Conservation (phyloP, 495 filamentous ascomycete genomes). For the Aspergillus asperescens region DNA sequence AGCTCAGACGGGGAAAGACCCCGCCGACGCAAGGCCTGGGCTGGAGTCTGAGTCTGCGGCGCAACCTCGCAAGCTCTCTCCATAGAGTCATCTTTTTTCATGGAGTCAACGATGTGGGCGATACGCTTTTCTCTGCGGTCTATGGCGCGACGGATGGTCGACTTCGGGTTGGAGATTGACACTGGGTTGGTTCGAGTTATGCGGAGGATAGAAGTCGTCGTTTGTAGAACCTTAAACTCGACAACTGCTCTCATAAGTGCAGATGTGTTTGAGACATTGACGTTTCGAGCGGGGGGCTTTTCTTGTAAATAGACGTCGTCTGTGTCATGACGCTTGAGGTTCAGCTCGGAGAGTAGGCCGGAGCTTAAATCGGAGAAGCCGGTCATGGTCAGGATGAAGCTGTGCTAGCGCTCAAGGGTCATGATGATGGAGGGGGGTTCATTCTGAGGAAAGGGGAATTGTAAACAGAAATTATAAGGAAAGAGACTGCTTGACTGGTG, state of each 20-base stretch:
- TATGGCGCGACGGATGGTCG: conserved; percentile 9
- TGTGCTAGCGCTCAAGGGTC: too few relatives aligned
- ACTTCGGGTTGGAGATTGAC: neutral
- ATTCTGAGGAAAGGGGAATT: neutral
- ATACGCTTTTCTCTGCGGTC: conserved; percentile 17
- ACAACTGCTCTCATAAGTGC: conserved; percentile 5
- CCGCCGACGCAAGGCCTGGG: neutral
- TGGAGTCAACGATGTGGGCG: conserved; percentile 9
- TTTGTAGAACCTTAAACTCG: conserved; percentile 13
- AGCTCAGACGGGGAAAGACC: neutral
- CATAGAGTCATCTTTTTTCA: conserved; percentile 4
- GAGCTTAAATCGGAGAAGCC: neutral
- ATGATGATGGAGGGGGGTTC: neutral
- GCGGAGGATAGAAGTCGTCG: conserved; percentile 2
- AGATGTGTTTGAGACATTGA: neutral
- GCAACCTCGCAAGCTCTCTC: neutral
- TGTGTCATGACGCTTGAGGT: neutral
- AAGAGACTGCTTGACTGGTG: neutral
- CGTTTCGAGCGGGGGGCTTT: neutral
- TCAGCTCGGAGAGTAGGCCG: neutral
- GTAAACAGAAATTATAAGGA: neutral
- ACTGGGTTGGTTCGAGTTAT: neutral
- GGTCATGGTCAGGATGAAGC: neutral
- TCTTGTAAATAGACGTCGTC: neutral
- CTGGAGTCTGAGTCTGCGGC: neutral